These are phyloP conservation scores for Rubroshorea leprosula DNA, from an alignment of 345 rosid genomes.

Conservation along the genomic window DNA sequence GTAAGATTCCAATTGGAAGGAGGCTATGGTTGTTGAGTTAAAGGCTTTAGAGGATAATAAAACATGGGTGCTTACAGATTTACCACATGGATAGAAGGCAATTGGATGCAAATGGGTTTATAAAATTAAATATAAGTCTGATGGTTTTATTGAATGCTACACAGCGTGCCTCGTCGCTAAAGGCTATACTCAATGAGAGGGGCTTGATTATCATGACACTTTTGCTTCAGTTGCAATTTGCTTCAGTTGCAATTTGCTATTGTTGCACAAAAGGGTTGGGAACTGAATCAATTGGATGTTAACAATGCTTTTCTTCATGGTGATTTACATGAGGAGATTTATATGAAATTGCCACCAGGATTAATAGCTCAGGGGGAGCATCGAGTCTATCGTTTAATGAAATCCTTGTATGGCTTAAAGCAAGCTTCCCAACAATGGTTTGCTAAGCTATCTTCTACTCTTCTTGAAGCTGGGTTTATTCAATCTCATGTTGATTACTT, in stretches of 20 bases:
- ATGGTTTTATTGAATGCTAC: background rate
- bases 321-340: background rate
- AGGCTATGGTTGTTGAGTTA: background rate
- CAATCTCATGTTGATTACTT: background rate
- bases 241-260: background rate
- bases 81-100: background rate
- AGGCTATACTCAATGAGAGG: background rate
- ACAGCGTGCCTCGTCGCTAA: constrained; percentile 24
- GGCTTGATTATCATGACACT: background rate
- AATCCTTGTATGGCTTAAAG: background rate
- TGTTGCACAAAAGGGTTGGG: background rate
- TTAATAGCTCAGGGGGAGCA: background rate
- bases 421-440: background rate
- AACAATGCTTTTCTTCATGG: background rate
- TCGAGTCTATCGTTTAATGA: background rate
- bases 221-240: background rate
- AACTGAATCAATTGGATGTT: background rate
- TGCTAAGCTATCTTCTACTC: background rate
- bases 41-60: background rate
- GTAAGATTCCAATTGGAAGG: background rate
- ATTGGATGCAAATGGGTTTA: background rate
- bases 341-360: background rate
- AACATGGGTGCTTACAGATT: background rate
- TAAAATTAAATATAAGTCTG: background rate
- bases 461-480: background rate